Conservation (phyloP, 1,284 basidiomycete species). For the Termitomyces sp. region DNA sequence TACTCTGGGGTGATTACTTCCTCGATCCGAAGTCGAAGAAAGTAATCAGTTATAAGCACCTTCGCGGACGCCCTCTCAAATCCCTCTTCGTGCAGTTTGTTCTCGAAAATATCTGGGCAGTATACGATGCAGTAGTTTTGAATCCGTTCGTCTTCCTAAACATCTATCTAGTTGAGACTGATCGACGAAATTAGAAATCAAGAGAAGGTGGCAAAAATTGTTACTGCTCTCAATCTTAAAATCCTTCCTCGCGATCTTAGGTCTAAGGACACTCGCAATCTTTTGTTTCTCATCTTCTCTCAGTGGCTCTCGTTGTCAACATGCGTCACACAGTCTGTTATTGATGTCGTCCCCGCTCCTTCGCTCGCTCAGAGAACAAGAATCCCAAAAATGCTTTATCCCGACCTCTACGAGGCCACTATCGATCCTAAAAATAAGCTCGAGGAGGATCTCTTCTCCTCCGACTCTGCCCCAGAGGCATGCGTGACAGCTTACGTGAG, state of each 20-base stretch:
- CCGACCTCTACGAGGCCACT: slow-evolving; percentile 58
- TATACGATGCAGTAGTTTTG: slow-evolving; percentile 84
- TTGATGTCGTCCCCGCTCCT: slow-evolving; percentile 91
- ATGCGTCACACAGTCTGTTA: slow-evolving; percentile 87
- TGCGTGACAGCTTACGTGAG: slow-evolving; percentile 87
- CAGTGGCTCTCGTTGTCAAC: slow-evolving; percentile 97
- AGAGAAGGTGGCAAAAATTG: slow-evolving; percentile 88
- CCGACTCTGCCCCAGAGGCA: slow-evolving; percentile 55
- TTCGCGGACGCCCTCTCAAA: slow-evolving; percentile 83
- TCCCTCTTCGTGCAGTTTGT: slow-evolving; percentile 99
- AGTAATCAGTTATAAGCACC: slow-evolving; percentile 88
- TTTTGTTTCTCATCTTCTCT: slow-evolving; percentile 85
- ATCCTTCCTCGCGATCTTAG: slow-evolving; percentile 87
- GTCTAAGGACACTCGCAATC: slow-evolving; percentile 83
- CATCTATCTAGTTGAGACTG: slow-evolving; percentile 55
- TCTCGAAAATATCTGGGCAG: slow-evolving; percentile 95
- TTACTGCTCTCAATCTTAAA: slow-evolving; percentile 78
- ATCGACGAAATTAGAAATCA: slow-evolving; percentile 54
- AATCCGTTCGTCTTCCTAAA: slow-evolving; percentile 71
- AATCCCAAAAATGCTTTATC: slow-evolving; percentile 92
- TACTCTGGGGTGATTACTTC: slow-evolving; percentile 98
- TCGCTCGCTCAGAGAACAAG: slow-evolving; percentile 77
- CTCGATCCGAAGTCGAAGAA: slow-evolving; percentile 95
- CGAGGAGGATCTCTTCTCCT: slow-evolving; percentile 79
- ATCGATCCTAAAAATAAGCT: slow-evolving; percentile 69